A percentile compares a stretch with the other conserved stretches of the same genome.
phyloP scores from a whole-genome alignment of 139 green algal genomes.

The Chlamydomonas incerta region DNA sequence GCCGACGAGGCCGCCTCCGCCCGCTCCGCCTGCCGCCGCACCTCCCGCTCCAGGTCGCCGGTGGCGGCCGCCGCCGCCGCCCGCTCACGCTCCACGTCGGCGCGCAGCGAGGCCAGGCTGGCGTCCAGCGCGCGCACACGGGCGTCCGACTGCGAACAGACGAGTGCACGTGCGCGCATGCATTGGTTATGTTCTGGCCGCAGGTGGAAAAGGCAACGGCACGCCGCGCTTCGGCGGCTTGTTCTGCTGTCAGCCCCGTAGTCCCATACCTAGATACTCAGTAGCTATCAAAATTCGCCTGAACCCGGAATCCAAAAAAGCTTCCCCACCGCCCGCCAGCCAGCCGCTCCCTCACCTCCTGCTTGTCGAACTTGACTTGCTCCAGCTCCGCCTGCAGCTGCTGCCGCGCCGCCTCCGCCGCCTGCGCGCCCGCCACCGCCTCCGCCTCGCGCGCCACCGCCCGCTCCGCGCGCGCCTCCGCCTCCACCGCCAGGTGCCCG shows the following conservation, averaged over 20 bases:
- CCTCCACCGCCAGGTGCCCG: conserved; percentile 51
- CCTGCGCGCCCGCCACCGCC: conserved; percentile 33
- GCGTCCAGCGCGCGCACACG: conserved; percentile 14
- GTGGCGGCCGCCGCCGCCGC: background rate
- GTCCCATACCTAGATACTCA: no score
- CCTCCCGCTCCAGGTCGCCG: conserved; percentile 46
- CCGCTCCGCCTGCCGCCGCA: conserved; percentile 46
- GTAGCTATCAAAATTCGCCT: no score
- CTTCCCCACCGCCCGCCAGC: no score
- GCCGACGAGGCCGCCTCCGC: conserved; percentile 39
- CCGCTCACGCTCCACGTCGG: conserved; percentile 26
- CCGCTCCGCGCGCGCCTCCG: conserved; percentile 51
- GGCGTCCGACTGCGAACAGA: conserved; percentile 6
- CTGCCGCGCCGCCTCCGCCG: conserved; percentile 42
- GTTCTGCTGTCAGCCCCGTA: no score
- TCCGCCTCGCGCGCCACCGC: conserved; percentile 40
- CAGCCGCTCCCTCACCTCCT: conserved; percentile 23
- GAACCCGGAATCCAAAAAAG: no score
- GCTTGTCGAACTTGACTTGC: conserved; percentile 38
- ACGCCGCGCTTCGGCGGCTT: no score
- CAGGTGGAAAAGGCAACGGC: no score
- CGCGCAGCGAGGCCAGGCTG: conserved; percentile 11
- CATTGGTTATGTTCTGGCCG: no score
- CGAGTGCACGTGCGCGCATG: background rate
- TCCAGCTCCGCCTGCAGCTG: conserved; percentile 42